Percentiles rank a stretch among this genome's conserved stretches.
These are phyloP conservation scores for Cryphonectria japonica DNA, from an alignment of 2,329 filamentous ascomycete species.

Conservation along the genomic window DNA sequence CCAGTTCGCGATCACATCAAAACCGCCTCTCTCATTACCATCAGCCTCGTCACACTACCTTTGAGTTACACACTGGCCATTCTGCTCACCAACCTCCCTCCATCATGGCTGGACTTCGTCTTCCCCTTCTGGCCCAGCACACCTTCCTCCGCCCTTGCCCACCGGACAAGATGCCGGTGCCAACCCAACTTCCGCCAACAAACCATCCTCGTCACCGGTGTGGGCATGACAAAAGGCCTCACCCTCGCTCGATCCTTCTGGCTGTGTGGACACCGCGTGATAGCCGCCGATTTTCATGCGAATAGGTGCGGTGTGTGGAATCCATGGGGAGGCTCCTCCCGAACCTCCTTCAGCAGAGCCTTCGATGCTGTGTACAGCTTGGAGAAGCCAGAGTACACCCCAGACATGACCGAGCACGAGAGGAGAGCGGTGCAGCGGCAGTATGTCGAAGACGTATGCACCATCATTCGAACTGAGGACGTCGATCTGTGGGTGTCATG, in stretches of 20 bases:
- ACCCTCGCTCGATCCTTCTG: constrained; percentile 68
- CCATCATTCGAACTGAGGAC: constrained; percentile 59
- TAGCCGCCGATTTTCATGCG: constrained; percentile 68
- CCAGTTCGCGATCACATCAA: constrained; percentile 21
- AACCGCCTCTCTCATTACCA: constrained; percentile 12
- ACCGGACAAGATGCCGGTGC: constrained; percentile 18
- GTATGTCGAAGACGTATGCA: constrained; percentile 15
- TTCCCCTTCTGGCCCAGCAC: constrained; percentile 20
- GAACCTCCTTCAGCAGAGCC: constrained; percentile 57
- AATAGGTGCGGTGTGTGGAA: constrained; percentile 49
- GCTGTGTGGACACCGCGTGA: constrained; percentile 67
- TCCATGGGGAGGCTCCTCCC: constrained; percentile 1
- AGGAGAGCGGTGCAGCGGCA: constrained; percentile 56
- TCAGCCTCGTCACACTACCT: constrained; percentile 16
- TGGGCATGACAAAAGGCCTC: constrained; percentile 74
- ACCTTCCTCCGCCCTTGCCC: constrained; percentile 4
- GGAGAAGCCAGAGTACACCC: constrained; percentile 41
- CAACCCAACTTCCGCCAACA: constrained; percentile 19
- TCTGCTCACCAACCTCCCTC: constrained; percentile 6
- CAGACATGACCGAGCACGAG: constrained; percentile 49
- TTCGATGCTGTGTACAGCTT: constrained; percentile 58
- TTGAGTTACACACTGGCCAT: constrained; percentile 16
- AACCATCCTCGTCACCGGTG: constrained; percentile 71
- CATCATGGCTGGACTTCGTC: constrained; percentile 14
- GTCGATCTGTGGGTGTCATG: constrained; percentile 76